These are phyloP conservation scores for Trametes maxima DNA, from an alignment of 768 basidiomycete genomes.

Conservation along the genomic window DNA sequence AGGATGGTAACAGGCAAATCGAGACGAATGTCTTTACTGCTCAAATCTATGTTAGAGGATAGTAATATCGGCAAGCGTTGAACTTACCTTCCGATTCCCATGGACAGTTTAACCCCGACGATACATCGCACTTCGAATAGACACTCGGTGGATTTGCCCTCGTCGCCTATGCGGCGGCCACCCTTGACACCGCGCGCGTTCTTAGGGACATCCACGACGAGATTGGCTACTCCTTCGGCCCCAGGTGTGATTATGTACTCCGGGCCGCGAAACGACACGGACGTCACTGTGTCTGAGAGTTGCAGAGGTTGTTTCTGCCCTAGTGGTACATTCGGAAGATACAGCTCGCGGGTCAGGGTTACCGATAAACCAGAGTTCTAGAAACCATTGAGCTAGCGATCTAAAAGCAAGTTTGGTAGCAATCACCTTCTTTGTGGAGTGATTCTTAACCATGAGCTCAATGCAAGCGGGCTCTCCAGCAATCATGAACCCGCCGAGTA, in stretches of 20 bases:
- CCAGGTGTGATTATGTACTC: constrained; percentile 78
- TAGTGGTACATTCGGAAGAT: constrained; percentile 48
- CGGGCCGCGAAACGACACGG: constrained; percentile 69
- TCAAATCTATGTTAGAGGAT: background rate
- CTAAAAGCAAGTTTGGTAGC: constrained; percentile 11
- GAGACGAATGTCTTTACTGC: constrained; percentile 71
- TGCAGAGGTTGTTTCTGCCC: constrained; percentile 53
- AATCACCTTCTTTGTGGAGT: constrained; percentile 76
- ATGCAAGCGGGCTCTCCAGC: constrained; percentile 73
- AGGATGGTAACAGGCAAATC: constrained; percentile 65
- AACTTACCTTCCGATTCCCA: constrained; percentile 70
- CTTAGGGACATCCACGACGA: constrained; percentile 80
- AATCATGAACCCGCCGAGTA: constrained; percentile 64
- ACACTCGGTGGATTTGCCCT: constrained; percentile 44
- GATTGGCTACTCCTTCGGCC: constrained; percentile 73
- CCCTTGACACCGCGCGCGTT: constrained; percentile 65
- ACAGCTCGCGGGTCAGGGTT: constrained; percentile 60
- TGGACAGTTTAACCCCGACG: constrained; percentile 63
- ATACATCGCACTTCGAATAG: constrained; percentile 72
- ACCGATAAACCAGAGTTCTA: constrained; percentile 72
- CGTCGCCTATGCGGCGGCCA: constrained; percentile 59
- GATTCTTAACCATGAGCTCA: constrained; percentile 81
- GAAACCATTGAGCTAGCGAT: background rate
- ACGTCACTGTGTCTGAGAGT: constrained; percentile 67
- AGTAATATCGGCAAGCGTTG: constrained; percentile 1